Evolutionary conservation across 2,329 filamentous ascomycete genomes (phyloP), one percentile per base, ranked within the genome.

Genomic region (Fusarium xylarioides): DNA sequence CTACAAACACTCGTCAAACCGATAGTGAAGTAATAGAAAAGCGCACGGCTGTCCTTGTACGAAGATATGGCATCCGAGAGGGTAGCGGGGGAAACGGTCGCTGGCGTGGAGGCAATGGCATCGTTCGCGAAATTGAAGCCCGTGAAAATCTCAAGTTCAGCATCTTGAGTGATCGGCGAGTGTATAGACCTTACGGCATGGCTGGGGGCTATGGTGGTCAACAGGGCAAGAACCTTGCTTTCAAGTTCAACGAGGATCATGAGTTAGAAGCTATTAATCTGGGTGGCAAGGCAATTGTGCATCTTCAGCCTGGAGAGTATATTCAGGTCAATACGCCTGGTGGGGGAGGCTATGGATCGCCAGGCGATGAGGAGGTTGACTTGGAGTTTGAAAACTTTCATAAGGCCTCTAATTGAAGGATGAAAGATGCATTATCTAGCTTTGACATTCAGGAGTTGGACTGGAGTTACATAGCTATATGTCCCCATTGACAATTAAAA

Each of bases 1-100:
- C 95, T 91, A 95, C 93, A 7, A 95, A 95, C 80, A 95, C 93
- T 3, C 88, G 93, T 14, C 95, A 95, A 78, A 95, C 93, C 0
- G 93, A 95, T 78, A 86, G 91, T 0, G 93, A 95, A 79, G 88
- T 95, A 9, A 92, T 95, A 71, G 82, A 83, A 73, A 78, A 79
- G 59, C 76, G 81, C 10, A 81, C 79, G 1, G 79, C 81, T 3
- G 79, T 82, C 6, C 26, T 83, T 1, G 73, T 83, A 10, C 78
- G 79, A 7, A 58, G 71, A n/a, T 80, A 81, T 44, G 70, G 70
- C 18, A 75, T 83, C 42, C 74, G 78, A 1, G 44, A 61, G 0
- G 50, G 23, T 3, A 53, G 50, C 19, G 34, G 34, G 2, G 79
- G 74, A 7, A 80, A 68, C 4, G 82, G 82, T 2, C 1, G 50